Conservation (phyloP, 2,329 filamentous ascomycete species). For the Aspergillus tanneri region DNA sequence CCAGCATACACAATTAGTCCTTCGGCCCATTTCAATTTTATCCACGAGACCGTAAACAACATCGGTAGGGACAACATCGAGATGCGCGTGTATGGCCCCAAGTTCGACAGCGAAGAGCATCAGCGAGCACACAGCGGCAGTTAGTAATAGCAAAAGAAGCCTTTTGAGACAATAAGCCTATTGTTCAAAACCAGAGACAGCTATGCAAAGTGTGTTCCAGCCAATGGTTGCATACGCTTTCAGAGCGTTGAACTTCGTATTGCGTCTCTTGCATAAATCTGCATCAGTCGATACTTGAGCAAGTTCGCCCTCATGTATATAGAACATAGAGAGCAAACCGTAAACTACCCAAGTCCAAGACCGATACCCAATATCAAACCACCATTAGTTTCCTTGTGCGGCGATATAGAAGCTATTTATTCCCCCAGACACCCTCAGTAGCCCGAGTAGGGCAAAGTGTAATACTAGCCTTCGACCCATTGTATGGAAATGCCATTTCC, state of each 20-base stretch:
- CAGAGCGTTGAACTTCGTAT: not conserved
- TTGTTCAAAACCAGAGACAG: constrained; percentile 1
- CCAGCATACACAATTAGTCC: constrained; percentile 50
- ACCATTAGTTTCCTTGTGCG: constrained; percentile 1
- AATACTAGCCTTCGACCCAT: not conserved
- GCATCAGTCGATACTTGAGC: not conserved
- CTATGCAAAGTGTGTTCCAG: not conserved
- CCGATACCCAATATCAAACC: not conserved
- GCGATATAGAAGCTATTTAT: not conserved
- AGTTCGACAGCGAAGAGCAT: constrained; percentile 41
- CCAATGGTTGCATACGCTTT: not conserved
- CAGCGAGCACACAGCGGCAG: constrained; percentile 61
- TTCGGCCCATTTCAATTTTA: constrained; percentile 28
- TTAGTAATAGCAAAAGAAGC: constrained; percentile 35
- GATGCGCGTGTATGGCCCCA: constrained; percentile 25
- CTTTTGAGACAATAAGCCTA: not conserved
- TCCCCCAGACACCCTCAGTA: constrained; percentile 12
- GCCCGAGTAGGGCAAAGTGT: constrained; percentile 1
- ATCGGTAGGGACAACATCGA: constrained; percentile 27
- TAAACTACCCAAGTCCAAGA: constrained; percentile 3
- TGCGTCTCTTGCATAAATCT: not conserved
- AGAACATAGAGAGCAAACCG: not conserved
- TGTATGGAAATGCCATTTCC: constrained; percentile 6
- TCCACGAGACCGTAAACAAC: constrained; percentile 23
- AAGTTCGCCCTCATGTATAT: not conserved